Base-by-base conservation (phyloP, 306 rosid species). In the Ceratonia siliqua region DNA sequence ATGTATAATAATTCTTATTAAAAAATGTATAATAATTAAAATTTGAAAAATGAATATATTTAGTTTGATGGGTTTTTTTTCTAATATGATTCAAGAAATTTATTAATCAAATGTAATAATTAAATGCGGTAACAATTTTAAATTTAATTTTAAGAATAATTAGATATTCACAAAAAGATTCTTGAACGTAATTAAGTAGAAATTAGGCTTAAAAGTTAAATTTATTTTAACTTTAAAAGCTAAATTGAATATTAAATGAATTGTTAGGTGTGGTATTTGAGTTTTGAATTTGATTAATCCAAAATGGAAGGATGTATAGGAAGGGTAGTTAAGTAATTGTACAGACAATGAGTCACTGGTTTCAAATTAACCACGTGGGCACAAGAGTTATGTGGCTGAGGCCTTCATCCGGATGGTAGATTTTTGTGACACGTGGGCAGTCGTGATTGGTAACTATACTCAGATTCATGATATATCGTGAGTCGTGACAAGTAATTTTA, bases 311-410 rank as follows among this genome's bases (percentile, higher is more conserved):
- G 11, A 12, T 0, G 8, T 18, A 18, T 0, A 0, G 15, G 36
- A 63, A 58, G 88, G 88, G 79, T 10, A 52, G 6, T 74, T 55
- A 1, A 0, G 85, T 74, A 63, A 12, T 45, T 80, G n/a, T 1
- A 0, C 12, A n/a, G 1, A 27, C 0, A 35, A 30, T 20, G 50
- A 8, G 57, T 20, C 33, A 68, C 76, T 41, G 85, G 78, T 9
- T 22, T 27, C 33, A 30, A 67, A 9, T 46, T 28, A 46, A 45
- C 85, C 85, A 81, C 88, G 79, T 78, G 64, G 72, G 18, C 53
- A 21, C 11, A 1, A 45, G 54, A 56, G 79, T 78, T 74, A 41
- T 78, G 79, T 78, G 82, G 88, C 85, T 50, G 74, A 78, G 85
- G 71, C 32, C 43, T 25, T 74, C 61, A 70, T 81, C 85, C 69